Percentiles rank a stretch among this genome's conserved stretches.
Conservation (phyloP, 2,329 filamentous ascomycete species). For the Cladosporium sp. region DNA sequence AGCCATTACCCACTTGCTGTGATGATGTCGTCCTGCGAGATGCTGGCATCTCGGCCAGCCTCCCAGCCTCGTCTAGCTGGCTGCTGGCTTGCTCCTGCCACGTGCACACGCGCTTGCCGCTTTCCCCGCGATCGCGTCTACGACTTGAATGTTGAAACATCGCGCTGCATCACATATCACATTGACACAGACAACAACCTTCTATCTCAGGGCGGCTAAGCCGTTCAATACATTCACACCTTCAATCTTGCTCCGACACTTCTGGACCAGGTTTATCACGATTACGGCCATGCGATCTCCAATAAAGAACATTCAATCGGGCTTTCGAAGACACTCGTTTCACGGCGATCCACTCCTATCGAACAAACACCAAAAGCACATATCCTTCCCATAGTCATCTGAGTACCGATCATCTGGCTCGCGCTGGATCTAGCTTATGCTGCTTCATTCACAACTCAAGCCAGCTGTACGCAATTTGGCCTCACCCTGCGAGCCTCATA, state of each 20-base stretch:
- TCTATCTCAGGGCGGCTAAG: not conserved
- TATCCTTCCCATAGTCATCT: conserved; percentile 78
- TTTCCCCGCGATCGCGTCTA: not conserved
- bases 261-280: not conserved
- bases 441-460: conserved; percentile 28
- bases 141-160: no score
- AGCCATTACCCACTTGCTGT: conserved; percentile 21
- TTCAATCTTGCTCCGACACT: not conserved
- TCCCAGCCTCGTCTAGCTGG: not conserved
- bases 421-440: conserved; percentile 35
- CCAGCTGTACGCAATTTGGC: conserved; percentile 16
- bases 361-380: conserved; percentile 49
- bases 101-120: not conserved
- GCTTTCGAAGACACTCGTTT: conserved; percentile 1
- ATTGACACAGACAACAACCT: not conserved
- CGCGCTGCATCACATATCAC: no score
- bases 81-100: not conserved
- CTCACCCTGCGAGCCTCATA: conserved; percentile 49
- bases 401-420: conserved; percentile 61
- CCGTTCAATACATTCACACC: not conserved
- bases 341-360: conserved; percentile 4
- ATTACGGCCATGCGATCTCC: not conserved
- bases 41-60: not conserved
- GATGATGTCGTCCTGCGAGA: not conserved
- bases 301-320: conserved; percentile 2